A percentile compares a stretch with the other conserved stretches of the same genome.
Evolutionary conservation across 2,329 filamentous ascomycete species (phyloP).

Genomic region (Hymenoscyphus albidus): DNA sequence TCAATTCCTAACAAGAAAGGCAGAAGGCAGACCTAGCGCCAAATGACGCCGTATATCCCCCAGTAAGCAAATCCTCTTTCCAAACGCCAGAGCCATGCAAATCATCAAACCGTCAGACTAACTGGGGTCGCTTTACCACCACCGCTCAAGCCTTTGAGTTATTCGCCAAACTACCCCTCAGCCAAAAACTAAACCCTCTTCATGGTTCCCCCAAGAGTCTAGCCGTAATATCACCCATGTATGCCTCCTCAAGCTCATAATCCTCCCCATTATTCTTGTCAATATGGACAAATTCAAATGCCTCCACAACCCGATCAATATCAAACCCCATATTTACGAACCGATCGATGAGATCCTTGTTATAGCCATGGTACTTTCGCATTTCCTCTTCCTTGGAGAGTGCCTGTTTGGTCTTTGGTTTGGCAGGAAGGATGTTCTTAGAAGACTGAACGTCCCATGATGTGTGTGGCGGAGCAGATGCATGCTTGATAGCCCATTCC

Average conservation of each 20-base stretch:
- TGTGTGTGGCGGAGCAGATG: constrained; percentile 64
- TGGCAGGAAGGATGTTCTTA: constrained; percentile 35
- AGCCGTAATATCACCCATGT: constrained; percentile 86
- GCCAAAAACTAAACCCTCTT: constrained; percentile 3
- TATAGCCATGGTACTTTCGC: constrained; percentile 79
- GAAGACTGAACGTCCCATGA: constrained; percentile 42
- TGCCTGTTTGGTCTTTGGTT: constrained; percentile 25
- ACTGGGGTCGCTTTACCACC: background rate
- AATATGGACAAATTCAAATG: constrained; percentile 78
- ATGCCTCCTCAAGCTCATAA: constrained; percentile 83
- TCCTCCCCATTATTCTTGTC: constrained; percentile 73
- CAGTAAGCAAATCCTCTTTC: background rate
- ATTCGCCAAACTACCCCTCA: background rate
- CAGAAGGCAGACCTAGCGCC: background rate
- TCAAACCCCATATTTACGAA: constrained; percentile 92
- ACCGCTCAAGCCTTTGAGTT: background rate
- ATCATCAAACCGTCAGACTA: background rate
- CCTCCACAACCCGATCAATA: constrained; percentile 77
- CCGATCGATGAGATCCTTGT: constrained; percentile 73
- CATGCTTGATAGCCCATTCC: constrained; percentile 85
- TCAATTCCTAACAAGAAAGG: background rate
- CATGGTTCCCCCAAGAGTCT: constrained; percentile 72
- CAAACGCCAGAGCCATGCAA: constrained; percentile 3
- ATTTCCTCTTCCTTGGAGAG: constrained; percentile 29
- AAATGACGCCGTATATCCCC: background rate